Evolutionary conservation across 345 rosid genomes (phyloP).

Genomic region (Boechera retrofracta): DNA sequence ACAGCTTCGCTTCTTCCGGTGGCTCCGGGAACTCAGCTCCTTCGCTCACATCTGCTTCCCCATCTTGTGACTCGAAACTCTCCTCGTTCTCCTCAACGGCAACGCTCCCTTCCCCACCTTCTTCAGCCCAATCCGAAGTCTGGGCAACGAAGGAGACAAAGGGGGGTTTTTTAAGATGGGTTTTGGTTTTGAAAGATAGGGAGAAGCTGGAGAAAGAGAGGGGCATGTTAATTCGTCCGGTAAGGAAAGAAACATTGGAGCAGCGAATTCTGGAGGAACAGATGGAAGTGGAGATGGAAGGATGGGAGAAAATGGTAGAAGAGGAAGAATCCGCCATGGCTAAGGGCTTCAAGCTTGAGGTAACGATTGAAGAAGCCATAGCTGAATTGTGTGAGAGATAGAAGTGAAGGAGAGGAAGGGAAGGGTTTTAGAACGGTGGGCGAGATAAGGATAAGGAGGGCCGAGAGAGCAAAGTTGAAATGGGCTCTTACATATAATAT

Average conservation of each 20-base stretch:
- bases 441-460: conserved; percentile 43
- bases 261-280: conserved; percentile 46
- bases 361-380: conserved; percentile 54
- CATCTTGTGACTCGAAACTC: conserved; percentile 34
- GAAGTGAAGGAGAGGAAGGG: conserved; percentile 23
- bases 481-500: conserved; percentile 1
- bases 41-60: conserved; percentile 30
- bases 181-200: conserved; percentile 47
- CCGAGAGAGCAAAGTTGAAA: not conserved
- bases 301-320: conserved; percentile 51
- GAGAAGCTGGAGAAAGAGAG: conserved; percentile 47
- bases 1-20: conserved; percentile 86
- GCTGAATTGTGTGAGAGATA: conserved; percentile 31
- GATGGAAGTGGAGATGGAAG: conserved; percentile 51
- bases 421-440: conserved; percentile 45
- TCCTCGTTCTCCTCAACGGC: conserved; percentile 48
- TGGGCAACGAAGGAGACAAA: conserved; percentile 58
- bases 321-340: conserved; percentile 66
- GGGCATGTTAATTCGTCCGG: conserved; percentile 47
- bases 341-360: conserved; percentile 56
- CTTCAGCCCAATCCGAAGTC: conserved; percentile 67
- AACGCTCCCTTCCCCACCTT: conserved; percentile 42
- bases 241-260: conserved; percentile 46
- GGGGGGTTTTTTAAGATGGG: conserved; percentile 45
- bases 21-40: conserved; percentile 50